These are phyloP conservation scores for Sorghum bicolor DNA, from an alignment of 176 grass and related monocot species.

Conservation along the genomic window Sorghum_bicolor_NCBIv3 NC_012872.2:54998001-54998500, in stretches of 20 bases:
- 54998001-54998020: slow-evolving; percentile 25
- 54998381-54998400: slow-evolving; percentile 92
- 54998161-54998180: slow-evolving; percentile 57
- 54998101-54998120: background rate
- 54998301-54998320: slow-evolving; percentile 46
- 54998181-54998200: slow-evolving; percentile 89
- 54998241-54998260: slow-evolving; percentile 93
- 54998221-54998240: slow-evolving; percentile 85
- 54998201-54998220: slow-evolving; percentile 85
- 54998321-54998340: slow-evolving; percentile 86
- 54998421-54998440: slow-evolving; percentile 88
- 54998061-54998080: slow-evolving; percentile 60
- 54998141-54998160: slow-evolving; percentile 53
- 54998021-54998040: too few species aligned
- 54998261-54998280: slow-evolving; percentile 73
- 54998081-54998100: slow-evolving; percentile 7
- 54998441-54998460: slow-evolving; percentile 70
- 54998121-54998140: background rate
- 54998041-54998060: slow-evolving; percentile 32
- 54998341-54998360: slow-evolving; percentile 96
- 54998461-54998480: slow-evolving; percentile 66
- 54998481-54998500: slow-evolving; percentile 61
- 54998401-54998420: slow-evolving; percentile 81
- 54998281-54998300: too few species aligned
- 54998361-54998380: slow-evolving; percentile 94